phyloP scores from a whole-genome alignment of 2,329 filamentous ascomycete genomes.

The Sporothrix variecibatus region DNA sequence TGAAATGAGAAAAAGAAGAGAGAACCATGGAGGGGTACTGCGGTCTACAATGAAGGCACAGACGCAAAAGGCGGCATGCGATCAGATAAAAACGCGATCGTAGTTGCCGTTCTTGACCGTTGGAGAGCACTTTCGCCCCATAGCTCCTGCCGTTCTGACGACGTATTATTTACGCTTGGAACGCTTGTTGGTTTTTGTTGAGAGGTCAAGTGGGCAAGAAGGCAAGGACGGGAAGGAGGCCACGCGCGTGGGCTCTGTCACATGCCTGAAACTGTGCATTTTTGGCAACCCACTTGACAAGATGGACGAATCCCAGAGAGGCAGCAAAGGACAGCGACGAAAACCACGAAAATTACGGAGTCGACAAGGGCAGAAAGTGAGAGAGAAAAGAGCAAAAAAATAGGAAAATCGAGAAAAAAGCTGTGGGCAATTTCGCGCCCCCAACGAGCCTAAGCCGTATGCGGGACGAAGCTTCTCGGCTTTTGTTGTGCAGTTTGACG shows the following conservation, averaged over 20 bases:
- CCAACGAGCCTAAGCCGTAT: conserved; percentile 27
- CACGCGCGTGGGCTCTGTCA: conserved; percentile 29
- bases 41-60: not conserved
- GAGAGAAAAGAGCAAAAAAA: conserved; percentile 22
- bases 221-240: conserved; percentile 6
- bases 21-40: not conserved
- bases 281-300: not conserved
- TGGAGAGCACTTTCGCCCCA: not conserved
- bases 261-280: conserved; percentile 24
- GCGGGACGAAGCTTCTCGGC: conserved; percentile 23
- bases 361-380: not conserved
- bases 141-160: not conserved
- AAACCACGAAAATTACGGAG: not conserved
- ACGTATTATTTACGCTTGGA: not conserved
- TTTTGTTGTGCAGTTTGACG: conserved; percentile 17
- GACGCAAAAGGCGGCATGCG: not conserved
- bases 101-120: conserved; percentile 1
- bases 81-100: not conserved
- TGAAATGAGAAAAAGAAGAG: not conserved
- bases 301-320: not conserved
- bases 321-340: not conserved
- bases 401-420: not conserved
- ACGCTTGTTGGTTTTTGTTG: conserved; percentile 25
- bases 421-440: conserved; percentile 24
- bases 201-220: conserved; percentile 14